Base-by-base conservation (phyloP, 768 basidiomycete species). In the Pisolithus sp. region DNA sequence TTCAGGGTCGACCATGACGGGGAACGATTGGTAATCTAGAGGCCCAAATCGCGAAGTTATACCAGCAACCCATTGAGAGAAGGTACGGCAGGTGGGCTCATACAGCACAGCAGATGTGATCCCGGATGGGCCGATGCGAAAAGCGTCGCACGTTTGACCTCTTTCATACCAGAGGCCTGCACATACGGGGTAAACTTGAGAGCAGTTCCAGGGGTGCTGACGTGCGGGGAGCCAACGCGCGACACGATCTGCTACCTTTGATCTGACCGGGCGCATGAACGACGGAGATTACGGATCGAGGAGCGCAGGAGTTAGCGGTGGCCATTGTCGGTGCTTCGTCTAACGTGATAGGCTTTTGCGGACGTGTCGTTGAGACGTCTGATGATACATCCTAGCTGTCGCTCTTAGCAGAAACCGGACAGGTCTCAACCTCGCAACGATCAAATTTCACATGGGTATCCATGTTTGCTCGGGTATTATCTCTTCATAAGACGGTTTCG, bases 241-340 rank as follows among this genome's bases (percentile, higher is more conserved):
- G 57, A 58, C 40, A 56, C 26, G 51, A 51, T 54, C 45, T 21
- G 46, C 46, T 38, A 40, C 50, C 48, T 54, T 54, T 45, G 53
- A 61, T 56, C 54, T 58, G 51, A 28, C 53, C 50, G 30, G 56
- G 53, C 52, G 51, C 53, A 53, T 57, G 24, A 48, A 53, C 49
- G 48, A 59, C 67, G 67, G 67, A 69, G 67, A 68, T 68, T 68
- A 63, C 67, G 67, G 67, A 65, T 56, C 62, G 26, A 55, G 53
- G 49, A 52, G 54, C 40, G 46, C 55, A 57, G 63, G 66, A 52
- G 59, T 64, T 66, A 64, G 54, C 68, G 63, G 59, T 54, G 26
- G 52, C 43, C 34, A 36, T 28, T 36, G 15, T 48, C 46, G 26
- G 36, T 55, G 56, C 56, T 59, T 56, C 56, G 54, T 52, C 62